Conservation (phyloP, 75 land plant species). For the Adiantum capillusveneris region DNA sequence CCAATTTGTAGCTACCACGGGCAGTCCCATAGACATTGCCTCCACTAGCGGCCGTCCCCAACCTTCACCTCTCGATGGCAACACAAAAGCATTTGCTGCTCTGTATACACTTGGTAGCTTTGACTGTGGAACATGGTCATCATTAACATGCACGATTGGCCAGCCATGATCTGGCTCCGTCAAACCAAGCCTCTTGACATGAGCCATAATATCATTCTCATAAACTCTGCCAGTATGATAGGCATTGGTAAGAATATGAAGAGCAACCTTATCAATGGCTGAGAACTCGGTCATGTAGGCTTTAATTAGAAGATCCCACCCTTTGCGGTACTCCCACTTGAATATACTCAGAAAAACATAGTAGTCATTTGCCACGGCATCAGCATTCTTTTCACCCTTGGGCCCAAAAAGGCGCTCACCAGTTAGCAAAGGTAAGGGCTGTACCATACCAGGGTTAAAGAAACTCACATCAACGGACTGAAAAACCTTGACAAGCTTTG, state of each 20-base stretch:
- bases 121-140: slow-evolving; percentile 50
- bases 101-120: slow-evolving; percentile 59
- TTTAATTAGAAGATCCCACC: slow-evolving; percentile 72
- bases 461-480: slow-evolving; percentile 65
- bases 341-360: slow-evolving; percentile 72
- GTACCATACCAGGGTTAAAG: slow-evolving; percentile 45
- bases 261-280: slow-evolving; percentile 39
- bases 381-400: neutral
- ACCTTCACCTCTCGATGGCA: slow-evolving; percentile 83
- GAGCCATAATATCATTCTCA: slow-evolving; percentile 25
- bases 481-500: slow-evolving; percentile 60
- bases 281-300: slow-evolving; percentile 71
- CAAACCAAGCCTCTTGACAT: slow-evolving; percentile 30
- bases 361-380: neutral
- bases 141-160: slow-evolving; percentile 51
- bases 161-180: slow-evolving; percentile 49
- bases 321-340: slow-evolving; percentile 88
- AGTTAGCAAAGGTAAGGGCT: slow-evolving; percentile 29
- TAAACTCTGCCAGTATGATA: slow-evolving; percentile 53
- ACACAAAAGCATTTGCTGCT: slow-evolving; percentile 63
- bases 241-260: slow-evolving; percentile 57
- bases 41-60: slow-evolving; percentile 89
- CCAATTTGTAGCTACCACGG: slow-evolving; percentile 86
- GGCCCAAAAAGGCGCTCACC: slow-evolving; percentile 22
- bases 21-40: slow-evolving; percentile 85